Base-by-base conservation (phyloP, 1,284 basidiomycete species). In the Abortiporus biennis region DNA sequence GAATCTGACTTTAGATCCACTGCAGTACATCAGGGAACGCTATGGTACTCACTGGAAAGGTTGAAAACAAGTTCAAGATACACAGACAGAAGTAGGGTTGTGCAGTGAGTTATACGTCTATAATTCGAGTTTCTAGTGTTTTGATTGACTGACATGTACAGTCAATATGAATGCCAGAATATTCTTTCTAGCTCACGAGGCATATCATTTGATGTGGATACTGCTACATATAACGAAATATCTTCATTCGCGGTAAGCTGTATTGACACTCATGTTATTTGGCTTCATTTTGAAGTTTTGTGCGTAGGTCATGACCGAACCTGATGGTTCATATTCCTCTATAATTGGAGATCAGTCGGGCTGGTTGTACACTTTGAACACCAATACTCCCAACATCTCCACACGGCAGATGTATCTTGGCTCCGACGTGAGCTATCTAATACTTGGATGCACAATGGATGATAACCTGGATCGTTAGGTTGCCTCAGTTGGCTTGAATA, bases 351-450 rank as follows among this genome's bases (percentile, higher is more conserved):
- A 58, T 33, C 40, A 25, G 19, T 37, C 46, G 2, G 57, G 59
- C 13, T 58, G 56, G 54, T 46, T 59, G 19, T 55, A 58, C 32
- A 50, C 51, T 1, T 36, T 54, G 19, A 24, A 24, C 22, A 47
- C 38, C 17, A 44, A 52, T 20, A 36, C 42, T 19, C 41, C 46
- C 1, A 40, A 48, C n/a, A 45, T 43, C 2, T 37, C 39, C 24
- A 30, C 39, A 3, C 36, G 47, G 21, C 52, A 55, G 19, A 46
- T 59, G 16, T 50, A 40, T 25, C 44, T 61, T 6, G 46, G 53
- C 4, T 48, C 55, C 16, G 48, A 48, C 36, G 58, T 57, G 19
- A 39, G 46, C 31, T n/a, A 13, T 3, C 27, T 27, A 5, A 16
- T 3, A 36, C 12, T 35, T 4, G 3, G 12, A 11, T 33, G n/a